Evolutionary conservation across 768 basidiomycete genomes (phyloP).

Genomic region (Naematelia aurantialba): DNA sequence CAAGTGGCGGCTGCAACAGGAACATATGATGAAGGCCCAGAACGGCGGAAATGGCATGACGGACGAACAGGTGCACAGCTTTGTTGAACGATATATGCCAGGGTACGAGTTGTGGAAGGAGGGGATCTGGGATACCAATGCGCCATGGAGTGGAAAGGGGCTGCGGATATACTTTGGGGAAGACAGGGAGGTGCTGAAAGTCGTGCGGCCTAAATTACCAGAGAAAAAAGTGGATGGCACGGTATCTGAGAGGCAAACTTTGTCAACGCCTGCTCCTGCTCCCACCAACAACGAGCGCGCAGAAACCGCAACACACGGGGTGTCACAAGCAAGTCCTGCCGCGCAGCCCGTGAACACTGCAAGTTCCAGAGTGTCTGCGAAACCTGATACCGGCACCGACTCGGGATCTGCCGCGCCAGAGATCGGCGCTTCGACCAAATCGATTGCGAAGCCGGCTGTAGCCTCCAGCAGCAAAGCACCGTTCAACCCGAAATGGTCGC

Average conservation of each 20-base stretch:
- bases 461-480: slow-evolving; percentile 2
- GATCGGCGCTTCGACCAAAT: no score
- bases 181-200: slow-evolving; percentile 20
- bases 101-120: slow-evolving; percentile 84
- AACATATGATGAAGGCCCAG: slow-evolving; percentile 76
- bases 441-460: not conserved
- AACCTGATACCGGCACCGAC: no score
- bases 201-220: not conserved
- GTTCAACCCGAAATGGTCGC: slow-evolving; percentile 49
- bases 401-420: no score
- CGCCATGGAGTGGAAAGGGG: slow-evolving; percentile 25
- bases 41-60: slow-evolving; percentile 90
- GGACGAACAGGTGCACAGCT: slow-evolving; percentile 69
- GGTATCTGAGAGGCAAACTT: not conserved
- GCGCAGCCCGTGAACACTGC: no score
- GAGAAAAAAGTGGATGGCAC: not conserved
- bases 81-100: slow-evolving; percentile 90
- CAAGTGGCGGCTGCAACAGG: slow-evolving; percentile 84
- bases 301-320: not conserved
- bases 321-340: not conserved
- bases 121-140: slow-evolving; percentile 52
- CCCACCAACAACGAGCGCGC: no score
- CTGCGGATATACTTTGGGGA: slow-evolving; percentile 24
- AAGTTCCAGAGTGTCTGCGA: no score
- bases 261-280: not conserved